phyloP scores from a whole-genome alignment of 768 basidiomycete genomes.

The Solioccasus polychromus region DNA sequence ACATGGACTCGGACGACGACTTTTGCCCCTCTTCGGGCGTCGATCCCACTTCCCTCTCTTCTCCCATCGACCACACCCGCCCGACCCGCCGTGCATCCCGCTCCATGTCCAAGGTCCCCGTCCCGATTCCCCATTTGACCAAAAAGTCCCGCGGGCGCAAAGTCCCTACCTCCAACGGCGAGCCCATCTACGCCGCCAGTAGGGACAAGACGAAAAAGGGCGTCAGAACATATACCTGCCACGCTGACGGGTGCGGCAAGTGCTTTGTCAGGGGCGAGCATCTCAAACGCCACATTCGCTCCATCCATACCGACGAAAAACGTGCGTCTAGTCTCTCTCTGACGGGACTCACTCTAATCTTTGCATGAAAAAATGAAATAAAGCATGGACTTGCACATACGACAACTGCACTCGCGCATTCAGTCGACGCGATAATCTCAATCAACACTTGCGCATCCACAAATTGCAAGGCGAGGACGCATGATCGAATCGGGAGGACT shows the following conservation, averaged over 20 bases:
- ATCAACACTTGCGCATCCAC: slow-evolving; percentile 71
- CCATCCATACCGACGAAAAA: slow-evolving; percentile 82
- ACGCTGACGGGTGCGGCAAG: slow-evolving; percentile 71
- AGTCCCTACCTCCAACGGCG: slow-evolving; percentile 40
- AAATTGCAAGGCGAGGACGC: slow-evolving; percentile 19
- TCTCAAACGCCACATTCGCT: slow-evolving; percentile 75
- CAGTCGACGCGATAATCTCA: slow-evolving; percentile 73
- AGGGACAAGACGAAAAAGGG: slow-evolving; percentile 34
- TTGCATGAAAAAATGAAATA: too few species aligned
- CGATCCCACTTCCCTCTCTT: slow-evolving; percentile 11
- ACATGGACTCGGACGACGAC: slow-evolving; percentile 22
- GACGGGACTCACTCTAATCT: not conserved
- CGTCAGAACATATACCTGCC: slow-evolving; percentile 57
- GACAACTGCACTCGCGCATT: slow-evolving; percentile 68
- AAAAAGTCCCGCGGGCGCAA: slow-evolving; percentile 48
- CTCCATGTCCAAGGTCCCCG: slow-evolving; percentile 31
- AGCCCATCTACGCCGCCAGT: slow-evolving; percentile 22
- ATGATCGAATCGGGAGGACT: slow-evolving; percentile 11
- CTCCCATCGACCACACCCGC: not conserved
- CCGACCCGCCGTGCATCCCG: slow-evolving; percentile 25
- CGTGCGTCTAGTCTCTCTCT: slow-evolving; percentile 46
- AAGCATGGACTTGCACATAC: slow-evolving; percentile 46
- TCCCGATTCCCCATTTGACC: slow-evolving; percentile 47
- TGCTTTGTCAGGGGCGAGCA: slow-evolving; percentile 79
- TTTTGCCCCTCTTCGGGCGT: slow-evolving; percentile 8